Evolutionary conservation across 169 alveolate species (phyloP).

Genomic region (Babesia gibsoni): DNA sequence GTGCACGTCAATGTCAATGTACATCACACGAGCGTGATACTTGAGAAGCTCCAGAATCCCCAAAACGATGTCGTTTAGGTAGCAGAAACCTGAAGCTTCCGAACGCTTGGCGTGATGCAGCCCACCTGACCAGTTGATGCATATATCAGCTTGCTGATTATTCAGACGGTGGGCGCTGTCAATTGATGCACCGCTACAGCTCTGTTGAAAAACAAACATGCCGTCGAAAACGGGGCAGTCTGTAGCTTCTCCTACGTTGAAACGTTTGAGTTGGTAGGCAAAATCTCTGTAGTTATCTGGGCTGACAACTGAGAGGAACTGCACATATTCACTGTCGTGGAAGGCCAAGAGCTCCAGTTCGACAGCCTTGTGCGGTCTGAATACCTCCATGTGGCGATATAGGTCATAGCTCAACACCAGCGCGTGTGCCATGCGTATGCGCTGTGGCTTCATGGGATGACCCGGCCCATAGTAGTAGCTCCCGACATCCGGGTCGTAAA

Average conservation of each 20-base stretch:
- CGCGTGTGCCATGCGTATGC: constrained; percentile 98
- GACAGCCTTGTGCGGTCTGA: constrained; percentile 94
- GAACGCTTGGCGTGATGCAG: constrained; percentile 96
- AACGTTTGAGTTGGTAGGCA: constrained; percentile 82
- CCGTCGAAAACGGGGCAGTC: constrained; percentile 99
- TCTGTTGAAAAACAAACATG: constrained; percentile 92
- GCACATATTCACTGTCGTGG: constrained; percentile 94
- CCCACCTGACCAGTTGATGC: constrained; percentile 99
- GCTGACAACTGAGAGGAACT: constrained; percentile 81
- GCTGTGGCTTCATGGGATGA: constrained; percentile 99
- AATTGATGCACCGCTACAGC: constrained; percentile 97
- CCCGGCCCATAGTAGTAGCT: constrained; percentile 98
- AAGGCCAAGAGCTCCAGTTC: constrained; percentile 92
- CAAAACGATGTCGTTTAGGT: constrained; percentile 97
- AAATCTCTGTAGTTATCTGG: constrained; percentile 83
- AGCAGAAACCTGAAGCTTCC: constrained; percentile 99
- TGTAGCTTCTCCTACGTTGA: constrained; percentile 92
- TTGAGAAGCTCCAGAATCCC: constrained; percentile 95
- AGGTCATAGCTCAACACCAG: constrained; percentile 93
- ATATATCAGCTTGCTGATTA: constrained; percentile 91
- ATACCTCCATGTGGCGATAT: constrained; percentile 94
- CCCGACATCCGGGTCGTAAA: constrained; percentile 93
- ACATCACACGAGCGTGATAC: constrained; percentile 97
- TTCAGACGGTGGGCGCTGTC: constrained; percentile 94
- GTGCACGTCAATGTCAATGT: constrained; percentile 98